These are phyloP conservation scores for Candida boleticola DNA, from an alignment of 805 yeast genomes.

Conservation along the genomic window DNA sequence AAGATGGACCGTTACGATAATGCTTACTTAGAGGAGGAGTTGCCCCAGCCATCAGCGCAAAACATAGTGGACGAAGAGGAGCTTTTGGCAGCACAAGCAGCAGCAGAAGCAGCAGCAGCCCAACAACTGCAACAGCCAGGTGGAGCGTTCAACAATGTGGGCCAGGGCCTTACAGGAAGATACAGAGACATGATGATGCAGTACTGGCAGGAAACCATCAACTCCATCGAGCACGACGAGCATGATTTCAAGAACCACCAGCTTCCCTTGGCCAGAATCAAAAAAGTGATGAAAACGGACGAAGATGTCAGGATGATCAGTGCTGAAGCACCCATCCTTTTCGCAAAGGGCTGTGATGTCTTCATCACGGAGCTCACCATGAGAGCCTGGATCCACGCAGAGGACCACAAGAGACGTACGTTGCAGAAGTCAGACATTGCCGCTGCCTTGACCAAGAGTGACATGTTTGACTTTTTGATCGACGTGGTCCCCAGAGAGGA, in stretches of 20 bases:
- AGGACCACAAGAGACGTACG: constrained; percentile 92
- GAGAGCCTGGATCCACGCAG: constrained; percentile 99
- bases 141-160: constrained; percentile 83
- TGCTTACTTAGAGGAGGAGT: constrained; percentile 20
- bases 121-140: constrained; percentile 48
- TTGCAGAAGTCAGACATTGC: constrained; percentile 93
- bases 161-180: constrained; percentile 82
- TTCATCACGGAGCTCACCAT: constrained; percentile 95
- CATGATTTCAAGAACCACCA: constrained; percentile 94
- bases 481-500: constrained; percentile 94
- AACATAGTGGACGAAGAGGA: constrained; percentile 41
- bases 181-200: constrained; percentile 89
- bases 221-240: constrained; percentile 80
- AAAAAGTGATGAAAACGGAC: constrained; percentile 97
- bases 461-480: constrained; percentile 95
- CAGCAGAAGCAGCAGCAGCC: constrained; percentile 47
- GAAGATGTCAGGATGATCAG: constrained; percentile 96
- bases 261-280: constrained; percentile 91
- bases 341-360: constrained; percentile 97
- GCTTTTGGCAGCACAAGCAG: constrained; percentile 44
- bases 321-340: constrained; percentile 96
- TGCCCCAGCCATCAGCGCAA: constrained; percentile 13
- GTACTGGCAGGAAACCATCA: constrained; percentile 96
- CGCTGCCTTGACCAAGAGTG: constrained; percentile 89
- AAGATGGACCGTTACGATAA: constrained; percentile 26